A percentile compares a stretch with the other conserved stretches of the same genome.
phyloP scores from a whole-genome alignment of 345 rosid species.

The Abelmoschus esculentus region DNA sequence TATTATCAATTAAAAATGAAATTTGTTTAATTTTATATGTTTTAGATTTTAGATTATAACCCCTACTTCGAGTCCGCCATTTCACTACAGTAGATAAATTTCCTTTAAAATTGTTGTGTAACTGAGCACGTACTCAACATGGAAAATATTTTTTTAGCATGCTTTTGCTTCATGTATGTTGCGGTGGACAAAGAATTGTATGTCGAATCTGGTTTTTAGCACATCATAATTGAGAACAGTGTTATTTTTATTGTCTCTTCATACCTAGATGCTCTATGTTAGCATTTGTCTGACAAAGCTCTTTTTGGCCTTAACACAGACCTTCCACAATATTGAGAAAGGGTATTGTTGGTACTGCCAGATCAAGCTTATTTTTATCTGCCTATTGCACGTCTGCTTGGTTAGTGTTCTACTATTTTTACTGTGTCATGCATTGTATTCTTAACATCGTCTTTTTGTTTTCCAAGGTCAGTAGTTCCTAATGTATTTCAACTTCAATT shows the following conservation, averaged over 20 bases:
- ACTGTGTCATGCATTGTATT: not conserved
- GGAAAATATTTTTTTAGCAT: too few relatives aligned
- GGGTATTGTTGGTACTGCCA: conserved; percentile 58
- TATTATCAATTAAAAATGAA: not conserved
- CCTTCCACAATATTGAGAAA: conserved; percentile 61
- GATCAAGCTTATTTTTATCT: conserved; percentile 89
- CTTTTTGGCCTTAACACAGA: conserved; percentile 35
- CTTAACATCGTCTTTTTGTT: too few relatives aligned
- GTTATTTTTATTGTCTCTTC: too few relatives aligned
- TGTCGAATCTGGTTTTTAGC: too few relatives aligned
- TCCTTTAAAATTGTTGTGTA: not conserved
- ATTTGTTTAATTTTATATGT: not conserved
- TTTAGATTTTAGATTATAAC: not conserved
- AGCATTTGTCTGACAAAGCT: conserved; percentile 10
- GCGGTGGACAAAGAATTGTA: too few relatives aligned
- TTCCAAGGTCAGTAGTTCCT: not conserved
- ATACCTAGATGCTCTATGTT: too few relatives aligned
- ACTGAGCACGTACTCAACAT: not conserved
- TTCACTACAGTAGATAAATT: not conserved
- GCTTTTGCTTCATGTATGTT: too few relatives aligned
- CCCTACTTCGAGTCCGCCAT: not conserved
- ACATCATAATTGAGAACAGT: too few relatives aligned
- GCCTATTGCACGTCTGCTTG: conserved; percentile 87
- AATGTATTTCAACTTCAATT: too few relatives aligned
- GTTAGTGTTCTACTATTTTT: conserved; percentile 30